A percentile compares a stretch with the other conserved stretches of the same genome.
Evolutionary conservation across 2,329 filamentous ascomycete species (phyloP).

Genomic region (Cercospora sesami): DNA sequence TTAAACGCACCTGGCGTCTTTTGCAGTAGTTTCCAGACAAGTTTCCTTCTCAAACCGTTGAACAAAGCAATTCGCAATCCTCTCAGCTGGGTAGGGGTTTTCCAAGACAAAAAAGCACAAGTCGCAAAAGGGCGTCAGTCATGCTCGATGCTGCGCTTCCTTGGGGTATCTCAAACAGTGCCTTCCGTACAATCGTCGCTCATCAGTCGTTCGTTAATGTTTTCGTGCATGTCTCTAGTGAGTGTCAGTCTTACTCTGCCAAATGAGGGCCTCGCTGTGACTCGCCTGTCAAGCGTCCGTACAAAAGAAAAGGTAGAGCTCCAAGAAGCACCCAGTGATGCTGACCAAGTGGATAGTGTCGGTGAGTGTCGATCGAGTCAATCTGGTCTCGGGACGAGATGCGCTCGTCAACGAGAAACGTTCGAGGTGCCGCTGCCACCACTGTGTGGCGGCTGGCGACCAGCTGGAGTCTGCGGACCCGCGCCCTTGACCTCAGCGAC

Average conservation of each 20-base stretch:
- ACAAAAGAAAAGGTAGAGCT: not conserved
- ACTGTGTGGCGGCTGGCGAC: conserved; percentile 1
- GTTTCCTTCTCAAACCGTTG: not conserved
- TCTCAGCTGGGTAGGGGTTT: not conserved
- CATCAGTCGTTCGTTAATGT: not conserved
- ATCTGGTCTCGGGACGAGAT: not conserved
- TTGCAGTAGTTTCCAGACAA: conserved; percentile 9
- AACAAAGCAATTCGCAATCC: not conserved
- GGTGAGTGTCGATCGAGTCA: not conserved
- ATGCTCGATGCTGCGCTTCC: conserved; percentile 10
- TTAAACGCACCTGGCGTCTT: not conserved
- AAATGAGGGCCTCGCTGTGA: not conserved
- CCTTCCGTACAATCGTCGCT: conserved; percentile 11
- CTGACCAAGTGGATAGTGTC: not conserved
- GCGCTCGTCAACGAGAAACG: not conserved
- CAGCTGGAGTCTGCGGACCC: conserved; percentile 17
- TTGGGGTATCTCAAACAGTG: conserved; percentile 15
- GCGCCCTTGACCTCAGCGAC: conserved; percentile 26
- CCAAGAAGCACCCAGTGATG: not conserved
- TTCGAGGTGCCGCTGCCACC: not conserved
- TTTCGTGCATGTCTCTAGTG: not conserved
- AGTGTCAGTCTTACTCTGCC: not conserved
- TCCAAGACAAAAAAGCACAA: not conserved
- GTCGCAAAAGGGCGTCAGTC: conserved; percentile 9
- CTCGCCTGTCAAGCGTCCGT: conserved; percentile 1